A percentile compares a stretch with the other conserved stretches of the same genome.
These are phyloP conservation scores for Xylaria sp. DNA, from an alignment of 495 filamentous ascomycete species.

Conservation along the genomic window DNA sequence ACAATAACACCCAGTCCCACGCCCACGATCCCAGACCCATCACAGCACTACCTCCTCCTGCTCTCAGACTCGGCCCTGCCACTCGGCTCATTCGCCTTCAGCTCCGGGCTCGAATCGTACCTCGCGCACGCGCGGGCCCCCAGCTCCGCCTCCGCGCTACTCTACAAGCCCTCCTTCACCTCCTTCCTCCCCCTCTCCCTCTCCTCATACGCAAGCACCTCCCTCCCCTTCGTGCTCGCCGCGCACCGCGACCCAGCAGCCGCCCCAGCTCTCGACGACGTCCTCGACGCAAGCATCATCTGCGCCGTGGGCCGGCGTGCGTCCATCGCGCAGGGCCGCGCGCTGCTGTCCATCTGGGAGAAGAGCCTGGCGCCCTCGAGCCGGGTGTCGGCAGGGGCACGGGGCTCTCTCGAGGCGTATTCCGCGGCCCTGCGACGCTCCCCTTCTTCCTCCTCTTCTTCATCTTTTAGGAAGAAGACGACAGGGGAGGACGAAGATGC, in stretches of 20 bases:
- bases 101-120: constrained; percentile 91
- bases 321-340: constrained; percentile 82
- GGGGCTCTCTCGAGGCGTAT: constrained; percentile 42
- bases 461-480: too few species aligned
- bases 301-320: constrained; percentile 90
- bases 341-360: constrained; percentile 89
- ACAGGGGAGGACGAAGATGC: not conserved
- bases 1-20: constrained; percentile 26
- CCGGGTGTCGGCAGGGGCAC: constrained; percentile 29
- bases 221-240: constrained; percentile 84
- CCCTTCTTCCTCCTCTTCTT: too few species aligned
- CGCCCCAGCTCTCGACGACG: constrained; percentile 75
- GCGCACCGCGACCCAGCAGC: constrained; percentile 68
- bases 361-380: constrained; percentile 61
- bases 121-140: constrained; percentile 72
- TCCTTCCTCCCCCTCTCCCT: constrained; percentile 82
- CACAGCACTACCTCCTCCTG: constrained; percentile 79
- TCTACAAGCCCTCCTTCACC: constrained; percentile 59
- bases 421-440: constrained; percentile 41
- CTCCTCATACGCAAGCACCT: constrained; percentile 75
- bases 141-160: constrained; percentile 35
- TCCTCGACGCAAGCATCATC: constrained; percentile 81
- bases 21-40: constrained; percentile 36
- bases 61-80: constrained; percentile 96
- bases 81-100: constrained; percentile 96